phyloP scores from a whole-genome alignment of 2,329 filamentous ascomycete genomes.

The Calonectria fujianensis region DNA sequence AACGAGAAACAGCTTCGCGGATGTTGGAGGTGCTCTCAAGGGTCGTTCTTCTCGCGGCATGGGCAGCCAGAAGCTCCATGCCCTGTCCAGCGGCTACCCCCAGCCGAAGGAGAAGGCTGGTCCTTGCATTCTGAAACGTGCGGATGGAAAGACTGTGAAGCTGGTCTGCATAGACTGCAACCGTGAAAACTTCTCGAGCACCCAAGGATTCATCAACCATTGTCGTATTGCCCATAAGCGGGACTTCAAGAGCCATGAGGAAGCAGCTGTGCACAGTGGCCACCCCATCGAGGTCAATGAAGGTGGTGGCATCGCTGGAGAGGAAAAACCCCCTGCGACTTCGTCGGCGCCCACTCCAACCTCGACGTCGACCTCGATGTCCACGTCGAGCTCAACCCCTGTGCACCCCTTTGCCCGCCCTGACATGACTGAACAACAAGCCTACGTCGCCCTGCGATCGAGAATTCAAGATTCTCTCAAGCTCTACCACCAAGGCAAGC shows the following conservation, averaged over 20 bases:
- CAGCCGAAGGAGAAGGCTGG: constrained; percentile 87
- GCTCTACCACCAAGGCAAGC: constrained; percentile 70
- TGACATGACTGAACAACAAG: constrained; percentile 73
- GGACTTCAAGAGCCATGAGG: constrained; percentile 97
- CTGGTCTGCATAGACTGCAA: constrained; percentile 92
- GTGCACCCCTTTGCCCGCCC: constrained; percentile 61
- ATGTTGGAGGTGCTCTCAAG: constrained; percentile 66
- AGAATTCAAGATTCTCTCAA: constrained; percentile 74
- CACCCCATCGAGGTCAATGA: constrained; percentile 79
- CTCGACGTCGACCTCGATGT: constrained; percentile 28
- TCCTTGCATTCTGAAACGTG: constrained; percentile 89
- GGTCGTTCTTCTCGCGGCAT: constrained; percentile 69
- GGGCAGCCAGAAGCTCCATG: constrained; percentile 78
- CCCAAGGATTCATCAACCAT: constrained; percentile 99
- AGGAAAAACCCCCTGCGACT: constrained; percentile 52
- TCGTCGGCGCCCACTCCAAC: constrained; percentile 11
- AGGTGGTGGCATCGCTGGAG: constrained; percentile 44
- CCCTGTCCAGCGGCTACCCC: constrained; percentile 82
- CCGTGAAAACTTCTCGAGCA: constrained; percentile 94
- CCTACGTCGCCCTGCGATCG: constrained; percentile 69
- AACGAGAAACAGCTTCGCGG: constrained; percentile 82
- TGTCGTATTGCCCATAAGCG: constrained; percentile 96
- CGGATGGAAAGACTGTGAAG: constrained; percentile 91
- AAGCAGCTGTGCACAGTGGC: constrained; percentile 91
- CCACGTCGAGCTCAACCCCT: constrained; percentile 44